A percentile compares a stretch with the other conserved stretches of the same genome.
Evolutionary conservation across 2,329 filamentous ascomycete genomes (phyloP).

Genomic region (Raffaelea ambrosiae): DNA sequence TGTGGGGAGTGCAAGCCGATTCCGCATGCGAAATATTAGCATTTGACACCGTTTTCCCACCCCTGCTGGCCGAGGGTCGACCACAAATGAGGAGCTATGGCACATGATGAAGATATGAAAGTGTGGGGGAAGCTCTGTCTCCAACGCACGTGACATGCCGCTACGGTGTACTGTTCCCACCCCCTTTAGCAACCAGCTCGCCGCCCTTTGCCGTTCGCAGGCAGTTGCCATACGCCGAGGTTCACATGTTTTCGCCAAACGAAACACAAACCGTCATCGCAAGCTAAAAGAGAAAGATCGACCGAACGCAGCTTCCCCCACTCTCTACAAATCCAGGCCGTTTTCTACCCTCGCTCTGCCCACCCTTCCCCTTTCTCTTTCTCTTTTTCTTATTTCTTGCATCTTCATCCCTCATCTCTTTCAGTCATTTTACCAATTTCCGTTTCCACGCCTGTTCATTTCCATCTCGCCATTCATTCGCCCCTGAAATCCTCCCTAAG

Average conservation of each 20-base stretch:
- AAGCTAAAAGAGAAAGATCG: neutral
- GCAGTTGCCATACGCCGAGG: constrained; percentile 7
- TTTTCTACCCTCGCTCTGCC: neutral
- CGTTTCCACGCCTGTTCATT: neutral
- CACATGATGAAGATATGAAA: too few species aligned
- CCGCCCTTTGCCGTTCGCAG: neutral
- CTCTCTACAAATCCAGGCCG: constrained; percentile 1
- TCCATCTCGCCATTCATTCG: neutral
- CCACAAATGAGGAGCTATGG: too few species aligned
- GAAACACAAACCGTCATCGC: neutral
- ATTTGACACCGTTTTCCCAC: too few species aligned
- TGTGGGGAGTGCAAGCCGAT: too few species aligned
- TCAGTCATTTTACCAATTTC: neutral
- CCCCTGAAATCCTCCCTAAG: neutral
- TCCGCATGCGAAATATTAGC: too few species aligned
- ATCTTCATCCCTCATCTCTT: neutral
- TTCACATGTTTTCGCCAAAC: constrained; percentile 7
- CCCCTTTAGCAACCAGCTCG: too few species aligned
- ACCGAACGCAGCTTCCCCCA: neutral
- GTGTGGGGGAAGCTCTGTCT: too few species aligned
- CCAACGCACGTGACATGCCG: too few species aligned
- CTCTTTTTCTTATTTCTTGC: neutral
- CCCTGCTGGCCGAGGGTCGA: too few species aligned
- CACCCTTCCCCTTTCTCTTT: neutral
- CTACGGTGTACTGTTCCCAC: too few species aligned